Percentiles rank a stretch among this genome's conserved stretches.
Evolutionary conservation across 2,329 filamentous ascomycete genomes (phyloP).

Genomic region (Fusarium heterosporum): DNA sequence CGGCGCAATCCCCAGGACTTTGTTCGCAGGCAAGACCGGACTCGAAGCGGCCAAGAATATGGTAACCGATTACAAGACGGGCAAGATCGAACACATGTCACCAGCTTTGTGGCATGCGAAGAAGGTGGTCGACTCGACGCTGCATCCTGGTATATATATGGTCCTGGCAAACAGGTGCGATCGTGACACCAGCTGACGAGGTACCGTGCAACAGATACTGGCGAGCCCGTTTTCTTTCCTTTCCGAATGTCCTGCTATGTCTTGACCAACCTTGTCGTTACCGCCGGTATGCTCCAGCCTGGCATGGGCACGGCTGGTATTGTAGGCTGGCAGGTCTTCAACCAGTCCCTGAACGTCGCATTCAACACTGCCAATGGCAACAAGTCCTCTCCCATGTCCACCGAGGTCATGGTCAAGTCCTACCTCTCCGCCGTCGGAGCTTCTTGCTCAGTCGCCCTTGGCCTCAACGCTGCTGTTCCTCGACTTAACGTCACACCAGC

Average conservation of each 20-base stretch:
- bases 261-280: constrained; percentile 92
- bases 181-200: constrained; percentile 25
- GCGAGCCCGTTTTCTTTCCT: constrained; percentile 89
- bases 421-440: constrained; percentile 93
- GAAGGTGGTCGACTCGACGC: constrained; percentile 95
- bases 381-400: constrained; percentile 91
- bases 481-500: constrained; percentile 82
- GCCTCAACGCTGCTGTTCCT: constrained; percentile 90
- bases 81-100: constrained; percentile 82
- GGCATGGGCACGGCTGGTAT: constrained; percentile 85
- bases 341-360: constrained; percentile 97
- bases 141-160: constrained; percentile 83
- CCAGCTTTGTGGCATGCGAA: constrained; percentile 94
- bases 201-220: constrained; percentile 76
- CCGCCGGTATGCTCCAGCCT: constrained; percentile 95
- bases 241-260: constrained; percentile 99
- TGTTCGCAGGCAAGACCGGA: constrained; percentile 81
- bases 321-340: constrained; percentile 92
- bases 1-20: constrained; percentile 70
- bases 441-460: constrained; percentile 92
- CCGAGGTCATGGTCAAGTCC: constrained; percentile 83
- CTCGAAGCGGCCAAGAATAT: constrained; percentile 88
- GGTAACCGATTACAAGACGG: constrained; percentile 87
- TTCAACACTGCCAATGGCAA: constrained; percentile 99
- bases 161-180: not conserved